Base-by-base conservation (phyloP, 371 early-diverging fungal genomes). In the Mortierella sp. region DNA sequence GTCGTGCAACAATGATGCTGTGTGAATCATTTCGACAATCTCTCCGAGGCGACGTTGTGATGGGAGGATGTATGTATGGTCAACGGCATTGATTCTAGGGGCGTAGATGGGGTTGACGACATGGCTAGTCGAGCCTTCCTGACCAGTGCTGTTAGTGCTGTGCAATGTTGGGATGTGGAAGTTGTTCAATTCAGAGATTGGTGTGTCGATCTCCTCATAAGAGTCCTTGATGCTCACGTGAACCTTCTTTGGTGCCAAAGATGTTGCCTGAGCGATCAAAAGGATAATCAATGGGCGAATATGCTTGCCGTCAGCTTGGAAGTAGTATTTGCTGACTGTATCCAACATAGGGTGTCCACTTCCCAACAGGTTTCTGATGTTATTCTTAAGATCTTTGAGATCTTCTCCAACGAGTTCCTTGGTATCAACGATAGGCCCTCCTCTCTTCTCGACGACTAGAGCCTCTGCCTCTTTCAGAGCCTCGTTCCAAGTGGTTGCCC, bases 21-120 rank as follows among this genome's bases (percentile, higher is more conserved):
- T 97, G 84, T 98, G 97, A 74, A 98, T 98, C 95, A 98, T 95
- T 83, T 98, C 98, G 0, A 95, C 92, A 67, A 98, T 98, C 83
- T 97, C 97, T 11, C 98, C 97, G 59, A 98, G 88, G 10, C 97
- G 92, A 28, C 96, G 89, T 72, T 98, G 98, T 26, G 97, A 90
- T 5, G 96, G 96, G 49, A 97, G 86, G 52, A 97, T 94, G 11
- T 83, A 86, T 6, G 75, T 70, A n/a, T 79, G 72, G 24, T 85
- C 78, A 10, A 62, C 67, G 5, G 55, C 57, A 43, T 66, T 60
- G 37, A 75, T 43, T 43, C 64, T 77, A n/a, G 75, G 69, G 18
- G 57, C 9, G 64, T 87, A 89, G 1, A 91, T 90, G 26, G 87
- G 83, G 26, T 84, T 88, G 26, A 87, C 75, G 63, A 39, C n/a